Percentiles rank a stretch among this genome's conserved stretches.
phyloP scores from a whole-genome alignment of 2,329 filamentous ascomycete species.

The Ascocoryne sarcoides region DNA sequence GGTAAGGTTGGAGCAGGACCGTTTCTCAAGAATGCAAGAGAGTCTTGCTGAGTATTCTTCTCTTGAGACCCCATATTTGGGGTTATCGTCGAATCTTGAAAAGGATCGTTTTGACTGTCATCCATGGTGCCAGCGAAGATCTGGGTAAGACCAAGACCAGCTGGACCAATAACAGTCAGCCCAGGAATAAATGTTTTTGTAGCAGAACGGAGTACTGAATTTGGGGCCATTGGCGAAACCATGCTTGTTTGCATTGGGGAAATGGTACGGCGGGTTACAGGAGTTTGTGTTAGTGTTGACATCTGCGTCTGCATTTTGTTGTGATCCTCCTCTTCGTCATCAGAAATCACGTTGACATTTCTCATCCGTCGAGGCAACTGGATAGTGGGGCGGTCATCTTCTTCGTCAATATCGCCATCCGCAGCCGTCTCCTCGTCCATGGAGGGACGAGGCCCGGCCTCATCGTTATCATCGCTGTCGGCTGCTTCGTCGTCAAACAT shows the following conservation, averaged over 20 bases:
- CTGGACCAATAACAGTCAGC: slow-evolving; percentile 50
- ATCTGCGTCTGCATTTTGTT: background rate
- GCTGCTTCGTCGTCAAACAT: slow-evolving; percentile 28
- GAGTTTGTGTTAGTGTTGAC: slow-evolving; percentile 12
- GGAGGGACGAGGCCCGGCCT: slow-evolving; percentile 18
- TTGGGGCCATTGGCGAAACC: slow-evolving; percentile 43
- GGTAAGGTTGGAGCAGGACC: slow-evolving; percentile 40
- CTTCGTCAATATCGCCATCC: slow-evolving; percentile 23
- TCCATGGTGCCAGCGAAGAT: slow-evolving; percentile 89
- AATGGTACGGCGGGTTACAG: slow-evolving; percentile 16
- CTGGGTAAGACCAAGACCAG: slow-evolving; percentile 71
- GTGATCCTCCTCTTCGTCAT: slow-evolving; percentile 33
- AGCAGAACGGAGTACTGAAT: slow-evolving; percentile 58
- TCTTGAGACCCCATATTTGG: slow-evolving; percentile 17
- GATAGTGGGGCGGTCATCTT: slow-evolving; percentile 12
- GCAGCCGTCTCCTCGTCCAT: slow-evolving; percentile 26
- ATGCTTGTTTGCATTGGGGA: slow-evolving; percentile 29
- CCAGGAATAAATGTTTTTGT: slow-evolving; percentile 64
- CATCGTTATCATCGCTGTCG: slow-evolving; percentile 33
- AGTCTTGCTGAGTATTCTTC: slow-evolving; percentile 30
- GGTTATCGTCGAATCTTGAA: slow-evolving; percentile 9
- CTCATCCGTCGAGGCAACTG: slow-evolving; percentile 13
- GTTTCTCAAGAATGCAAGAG: slow-evolving; percentile 39
- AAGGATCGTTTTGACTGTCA: slow-evolving; percentile 38
- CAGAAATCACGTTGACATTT: slow-evolving; percentile 29